Evolutionary conservation across 192 early-diverging fungal genomes (phyloP).

Genomic region (Backusella tarrabulga): DNA sequence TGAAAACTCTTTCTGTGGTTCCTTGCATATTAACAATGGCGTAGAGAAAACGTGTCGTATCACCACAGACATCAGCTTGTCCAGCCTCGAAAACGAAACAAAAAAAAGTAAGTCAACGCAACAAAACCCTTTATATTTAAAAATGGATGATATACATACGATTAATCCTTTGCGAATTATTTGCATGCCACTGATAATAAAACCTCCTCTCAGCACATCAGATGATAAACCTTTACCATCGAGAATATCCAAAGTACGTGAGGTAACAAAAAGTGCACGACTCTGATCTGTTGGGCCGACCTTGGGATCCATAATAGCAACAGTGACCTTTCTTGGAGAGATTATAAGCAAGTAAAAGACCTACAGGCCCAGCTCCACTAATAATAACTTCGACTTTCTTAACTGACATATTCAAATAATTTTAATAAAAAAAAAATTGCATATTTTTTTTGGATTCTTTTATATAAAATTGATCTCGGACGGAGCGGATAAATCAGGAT

Average conservation of each 20-base stretch:
- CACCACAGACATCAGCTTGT: conserved; percentile 3
- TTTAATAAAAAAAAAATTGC: too few species aligned
- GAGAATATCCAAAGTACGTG: conserved; percentile 21
- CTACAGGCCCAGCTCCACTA: conserved; percentile 27
- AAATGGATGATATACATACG: neutral
- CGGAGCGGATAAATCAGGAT: too few species aligned
- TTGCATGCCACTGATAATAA: neutral
- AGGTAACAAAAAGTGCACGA: conserved; percentile 15
- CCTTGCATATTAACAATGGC: conserved; percentile 15
- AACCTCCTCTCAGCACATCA: neutral
- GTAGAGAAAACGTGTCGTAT: conserved; percentile 19
- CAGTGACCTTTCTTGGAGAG: conserved; percentile 12
- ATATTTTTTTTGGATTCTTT: too few species aligned
- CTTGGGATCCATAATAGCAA: conserved; percentile 13
- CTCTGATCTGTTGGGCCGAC: conserved; percentile 10
- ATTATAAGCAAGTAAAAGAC: conserved; percentile 19
- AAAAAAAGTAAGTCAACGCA: neutral
- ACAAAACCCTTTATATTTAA: too few species aligned
- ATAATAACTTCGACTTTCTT: conserved; percentile 17
- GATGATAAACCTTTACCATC: neutral
- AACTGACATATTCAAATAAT: neutral
- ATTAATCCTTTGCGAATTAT: neutral
- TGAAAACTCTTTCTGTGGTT: conserved; percentile 13
- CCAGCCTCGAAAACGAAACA: neutral
- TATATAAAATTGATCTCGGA: too few species aligned